phyloP scores from a whole-genome alignment of 169 alveolate genomes.

The Babesia sp. region DNA sequence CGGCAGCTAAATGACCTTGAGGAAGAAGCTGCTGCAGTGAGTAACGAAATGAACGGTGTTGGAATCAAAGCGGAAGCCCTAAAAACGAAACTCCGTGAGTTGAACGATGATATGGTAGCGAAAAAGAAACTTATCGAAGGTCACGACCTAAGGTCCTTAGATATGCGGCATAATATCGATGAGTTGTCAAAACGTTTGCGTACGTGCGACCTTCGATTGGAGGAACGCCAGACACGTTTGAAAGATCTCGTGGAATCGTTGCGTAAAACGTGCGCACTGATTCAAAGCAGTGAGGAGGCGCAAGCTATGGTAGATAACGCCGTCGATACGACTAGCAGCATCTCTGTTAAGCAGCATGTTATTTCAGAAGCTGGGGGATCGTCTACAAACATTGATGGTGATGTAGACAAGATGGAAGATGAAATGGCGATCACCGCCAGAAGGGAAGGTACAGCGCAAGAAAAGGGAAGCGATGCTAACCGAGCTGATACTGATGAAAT shows the following conservation, averaged over 20 bases:
- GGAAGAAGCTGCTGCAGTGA: conserved; percentile 68
- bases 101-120: conserved; percentile 20
- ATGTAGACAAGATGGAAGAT: neutral
- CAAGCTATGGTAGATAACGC: conserved; percentile 18
- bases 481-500: conserved; percentile 1
- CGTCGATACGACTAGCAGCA: conserved; percentile 22
- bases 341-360: conserved; percentile 14
- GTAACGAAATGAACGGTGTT: conserved; percentile 49
- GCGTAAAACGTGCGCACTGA: conserved; percentile 10
- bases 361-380: neutral
- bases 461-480: no score
- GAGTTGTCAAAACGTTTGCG: conserved; percentile 20
- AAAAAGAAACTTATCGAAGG: conserved; percentile 42
- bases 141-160: conserved; percentile 48
- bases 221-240: conserved; percentile 21
- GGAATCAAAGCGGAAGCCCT: conserved; percentile 48
- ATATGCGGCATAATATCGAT: conserved; percentile 50
- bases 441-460: no score
- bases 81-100: conserved; percentile 14
- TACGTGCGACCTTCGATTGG: conserved; percentile 9
- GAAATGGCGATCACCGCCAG: neutral
- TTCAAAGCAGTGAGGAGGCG: conserved; percentile 27
- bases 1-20: conserved; percentile 74
- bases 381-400: neutral
- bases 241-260: neutral